phyloP scores from a whole-genome alignment of 805 yeast species.

The Barnettozyma populi region DNA sequence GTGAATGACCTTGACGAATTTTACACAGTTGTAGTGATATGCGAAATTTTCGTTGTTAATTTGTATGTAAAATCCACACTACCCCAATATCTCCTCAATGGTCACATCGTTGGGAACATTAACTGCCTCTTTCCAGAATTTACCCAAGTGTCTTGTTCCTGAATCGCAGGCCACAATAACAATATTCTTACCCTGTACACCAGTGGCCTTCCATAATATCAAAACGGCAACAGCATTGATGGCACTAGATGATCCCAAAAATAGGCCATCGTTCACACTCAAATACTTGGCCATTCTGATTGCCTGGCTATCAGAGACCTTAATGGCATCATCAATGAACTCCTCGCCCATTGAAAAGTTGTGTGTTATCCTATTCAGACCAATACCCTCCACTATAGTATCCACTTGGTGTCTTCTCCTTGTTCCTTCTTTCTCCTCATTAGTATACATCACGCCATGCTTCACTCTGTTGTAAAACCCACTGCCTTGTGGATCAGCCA shows the following conservation, averaged over 20 bases:
- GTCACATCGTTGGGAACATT: constrained; percentile 28
- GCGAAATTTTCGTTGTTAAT: neutral
- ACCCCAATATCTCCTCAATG: constrained; percentile 29
- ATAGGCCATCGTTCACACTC: constrained; percentile 80
- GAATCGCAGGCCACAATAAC: constrained; percentile 91
- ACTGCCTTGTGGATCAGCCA: constrained; percentile 96
- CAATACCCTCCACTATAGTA: constrained; percentile 90
- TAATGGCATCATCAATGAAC: constrained; percentile 68
- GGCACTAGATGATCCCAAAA: constrained; percentile 91
- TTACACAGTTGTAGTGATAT: neutral
- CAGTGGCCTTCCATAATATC: constrained; percentile 40
- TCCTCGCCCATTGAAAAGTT: constrained; percentile 71
- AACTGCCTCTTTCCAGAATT: constrained; percentile 80
- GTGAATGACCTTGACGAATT: neutral
- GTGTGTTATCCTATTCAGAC: constrained; percentile 78
- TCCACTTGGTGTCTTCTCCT: constrained; percentile 95
- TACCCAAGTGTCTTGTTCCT: constrained; percentile 84
- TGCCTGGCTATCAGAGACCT: constrained; percentile 79
- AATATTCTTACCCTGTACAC: constrained; percentile 54
- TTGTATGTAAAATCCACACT: neutral
- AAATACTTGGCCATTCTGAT: constrained; percentile 81
- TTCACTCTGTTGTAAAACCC: constrained; percentile 84
- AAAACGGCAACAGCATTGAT: constrained; percentile 90
- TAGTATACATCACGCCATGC: constrained; percentile 90
- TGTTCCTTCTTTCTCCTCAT: constrained; percentile 86